Evolutionary conservation across 371 early-diverging fungal species (phyloP).

Genomic region (Umbelopsis sp.): DNA sequence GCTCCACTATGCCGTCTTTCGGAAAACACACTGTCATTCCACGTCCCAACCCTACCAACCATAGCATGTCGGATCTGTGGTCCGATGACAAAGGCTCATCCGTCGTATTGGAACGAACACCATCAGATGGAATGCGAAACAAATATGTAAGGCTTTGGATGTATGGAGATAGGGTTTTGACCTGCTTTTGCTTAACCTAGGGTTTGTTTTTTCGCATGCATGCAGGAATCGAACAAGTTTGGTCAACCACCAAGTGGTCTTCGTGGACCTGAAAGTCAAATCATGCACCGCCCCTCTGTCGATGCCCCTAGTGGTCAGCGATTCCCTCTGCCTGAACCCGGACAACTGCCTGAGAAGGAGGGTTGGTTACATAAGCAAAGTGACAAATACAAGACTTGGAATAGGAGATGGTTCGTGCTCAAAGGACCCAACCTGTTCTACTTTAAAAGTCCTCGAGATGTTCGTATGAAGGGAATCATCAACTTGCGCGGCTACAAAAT

Average conservation of each 20-base stretch:
- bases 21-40: constrained; percentile 18
- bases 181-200: background rate
- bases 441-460: constrained; percentile 62
- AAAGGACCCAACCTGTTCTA: constrained; percentile 66
- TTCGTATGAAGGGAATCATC: constrained; percentile 56
- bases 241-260: background rate
- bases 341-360: constrained; percentile 60
- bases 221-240: background rate
- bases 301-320: constrained; percentile 25
- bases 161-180: too few relatives aligned
- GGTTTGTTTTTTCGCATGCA: background rate
- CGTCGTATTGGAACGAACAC: background rate
- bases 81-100: background rate
- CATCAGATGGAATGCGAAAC: background rate
- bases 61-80: constrained; percentile 18
- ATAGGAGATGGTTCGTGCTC: constrained; percentile 71
- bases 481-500: constrained; percentile 58
- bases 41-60: constrained; percentile 15
- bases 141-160: background rate
- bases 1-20: constrained; percentile 18
- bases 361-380: constrained; percentile 73
- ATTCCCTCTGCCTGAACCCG: constrained; percentile 23
- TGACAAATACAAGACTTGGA: constrained; percentile 69
- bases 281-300: constrained; percentile 31
- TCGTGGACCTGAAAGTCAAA: constrained; percentile 22